These are phyloP conservation scores for Penicillium sp. DNA, from an alignment of 2,329 filamentous ascomycete species.

Conservation along the genomic window DNA sequence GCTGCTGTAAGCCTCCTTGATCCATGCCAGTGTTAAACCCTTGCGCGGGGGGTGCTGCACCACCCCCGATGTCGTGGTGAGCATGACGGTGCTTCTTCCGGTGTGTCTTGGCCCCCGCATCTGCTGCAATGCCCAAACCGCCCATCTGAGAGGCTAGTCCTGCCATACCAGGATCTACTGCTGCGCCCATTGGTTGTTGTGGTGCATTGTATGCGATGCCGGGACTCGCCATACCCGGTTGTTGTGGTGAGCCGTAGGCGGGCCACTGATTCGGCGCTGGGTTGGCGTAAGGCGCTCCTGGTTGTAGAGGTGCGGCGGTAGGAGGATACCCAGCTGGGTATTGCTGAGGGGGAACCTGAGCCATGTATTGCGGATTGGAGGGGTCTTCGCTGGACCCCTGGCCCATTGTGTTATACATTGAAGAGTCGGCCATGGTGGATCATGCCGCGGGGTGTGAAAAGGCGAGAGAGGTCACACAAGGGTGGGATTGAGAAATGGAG, in stretches of 20 bases:
- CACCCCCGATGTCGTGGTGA: conserved; percentile 69
- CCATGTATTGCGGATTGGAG: conserved; percentile 45
- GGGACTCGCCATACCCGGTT: conserved; percentile 20
- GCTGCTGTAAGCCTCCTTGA: conserved; percentile 46
- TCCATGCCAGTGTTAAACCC: conserved; percentile 64
- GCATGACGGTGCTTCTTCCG: conserved; percentile 95
- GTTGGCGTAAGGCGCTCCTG: conserved; percentile 30
- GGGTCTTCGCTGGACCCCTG: conserved; percentile 41
- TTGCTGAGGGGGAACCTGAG: conserved; percentile 47
- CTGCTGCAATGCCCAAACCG: conserved; percentile 58
- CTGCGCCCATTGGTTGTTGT: conserved; percentile 20
- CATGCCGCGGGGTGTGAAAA: conserved; percentile 19
- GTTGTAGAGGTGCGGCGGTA: conserved; percentile 33
- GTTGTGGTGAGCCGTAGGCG: conserved; percentile 24
- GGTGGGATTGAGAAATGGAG: conserved; percentile 2
- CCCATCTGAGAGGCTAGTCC: conserved; percentile 61
- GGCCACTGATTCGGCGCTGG: conserved; percentile 28
- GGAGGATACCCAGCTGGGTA: conserved; percentile 29
- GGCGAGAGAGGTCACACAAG: background rate
- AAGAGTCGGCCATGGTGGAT: conserved; percentile 37
- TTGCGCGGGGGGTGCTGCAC: conserved; percentile 48
- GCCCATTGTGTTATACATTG: conserved; percentile 35
- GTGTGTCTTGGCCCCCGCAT: conserved; percentile 39
- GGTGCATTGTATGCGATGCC: conserved; percentile 24
- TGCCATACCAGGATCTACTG: conserved; percentile 30